Evolutionary conservation across 805 yeast species (phyloP).

Genomic region (Candida xiaguanensis): DNA sequence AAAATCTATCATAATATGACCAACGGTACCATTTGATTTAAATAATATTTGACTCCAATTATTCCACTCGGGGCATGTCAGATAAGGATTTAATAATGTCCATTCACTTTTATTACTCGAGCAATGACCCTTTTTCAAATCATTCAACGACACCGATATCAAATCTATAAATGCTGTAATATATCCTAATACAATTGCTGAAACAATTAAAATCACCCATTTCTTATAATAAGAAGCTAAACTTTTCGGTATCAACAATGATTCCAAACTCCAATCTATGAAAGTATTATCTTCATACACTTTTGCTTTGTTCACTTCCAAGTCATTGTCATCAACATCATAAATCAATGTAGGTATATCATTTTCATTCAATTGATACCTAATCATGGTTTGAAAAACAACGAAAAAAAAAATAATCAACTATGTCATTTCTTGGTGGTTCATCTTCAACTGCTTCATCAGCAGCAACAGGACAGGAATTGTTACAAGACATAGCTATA

Average conservation of each 20-base stretch:
- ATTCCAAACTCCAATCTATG: constrained; percentile 54
- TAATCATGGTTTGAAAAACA: constrained; percentile 2
- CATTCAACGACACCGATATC: constrained; percentile 47
- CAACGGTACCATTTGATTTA: constrained; percentile 14
- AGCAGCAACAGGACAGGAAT: constrained; percentile 53
- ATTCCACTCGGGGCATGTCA: constrained; percentile 43
- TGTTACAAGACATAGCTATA: constrained; percentile 66
- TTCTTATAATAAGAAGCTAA: constrained; percentile 21
- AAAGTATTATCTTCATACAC: constrained; percentile 38
- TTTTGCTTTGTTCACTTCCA: constrained; percentile 1
- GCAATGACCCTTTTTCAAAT: constrained; percentile 52
- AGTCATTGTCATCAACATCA: background rate
- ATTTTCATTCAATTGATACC: constrained; percentile 5
- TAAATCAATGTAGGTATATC: constrained; percentile 12
- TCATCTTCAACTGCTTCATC: constrained; percentile 20
- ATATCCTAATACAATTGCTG: constrained; percentile 47
- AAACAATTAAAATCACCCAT: constrained; percentile 47
- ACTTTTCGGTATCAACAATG: constrained; percentile 17
- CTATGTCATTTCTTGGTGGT: constrained; percentile 36
- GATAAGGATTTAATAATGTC: constrained; percentile 41
- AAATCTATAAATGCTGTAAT: constrained; percentile 49
- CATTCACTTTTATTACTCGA: constrained; percentile 30
- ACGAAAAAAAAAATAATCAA: constrained; percentile 1
- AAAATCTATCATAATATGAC: constrained; percentile 26
- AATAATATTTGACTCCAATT: constrained; percentile 33